Conservation (phyloP, 805 yeast genomes). For the Starmerella bacillaris region DNA sequence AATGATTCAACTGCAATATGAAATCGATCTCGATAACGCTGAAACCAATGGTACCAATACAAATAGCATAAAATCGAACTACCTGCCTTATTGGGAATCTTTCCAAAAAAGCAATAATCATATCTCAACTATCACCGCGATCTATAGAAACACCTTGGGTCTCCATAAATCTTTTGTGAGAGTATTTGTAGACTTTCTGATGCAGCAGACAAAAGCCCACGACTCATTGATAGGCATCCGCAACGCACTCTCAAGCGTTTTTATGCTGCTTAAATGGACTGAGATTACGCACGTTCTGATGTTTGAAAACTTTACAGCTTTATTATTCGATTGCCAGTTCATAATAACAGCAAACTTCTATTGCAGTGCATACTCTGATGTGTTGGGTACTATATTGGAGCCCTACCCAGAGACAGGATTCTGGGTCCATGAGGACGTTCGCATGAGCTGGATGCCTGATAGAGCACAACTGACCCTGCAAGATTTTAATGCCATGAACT, state of each 20-base stretch:
- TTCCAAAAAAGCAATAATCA: neutral
- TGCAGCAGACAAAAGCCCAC: conserved; percentile 10
- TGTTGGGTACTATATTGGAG: conserved; percentile 12
- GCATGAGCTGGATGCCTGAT: conserved; percentile 4
- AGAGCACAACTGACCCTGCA: conserved; percentile 7
- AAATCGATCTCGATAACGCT: neutral
- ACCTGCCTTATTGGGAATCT: neutral
- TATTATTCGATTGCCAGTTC: conserved; percentile 58
- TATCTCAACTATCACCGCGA: conserved; percentile 38
- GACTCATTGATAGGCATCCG: conserved; percentile 11
- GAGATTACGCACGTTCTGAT: conserved; percentile 61
- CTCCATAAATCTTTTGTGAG: conserved; percentile 45
- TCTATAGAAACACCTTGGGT: conserved; percentile 37
- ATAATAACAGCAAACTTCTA: conserved; percentile 26
- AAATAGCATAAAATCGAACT: too few species aligned
- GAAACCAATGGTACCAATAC: neutral
- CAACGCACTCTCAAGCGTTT: conserved; percentile 10
- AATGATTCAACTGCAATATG: conserved; percentile 44
- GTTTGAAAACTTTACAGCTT: conserved; percentile 50
- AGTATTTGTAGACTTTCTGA: conserved; percentile 45
- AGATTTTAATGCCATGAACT: conserved; percentile 11
- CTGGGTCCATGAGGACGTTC: conserved; percentile 2
- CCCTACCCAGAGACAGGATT: conserved; percentile 2
- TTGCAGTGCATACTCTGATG: conserved; percentile 16
- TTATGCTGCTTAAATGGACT: conserved; percentile 52